Percentiles rank a stretch among this genome's conserved stretches.
Evolutionary conservation across 192 early-diverging fungal genomes (phyloP).

Genomic region (Mortierella antarctica): DNA sequence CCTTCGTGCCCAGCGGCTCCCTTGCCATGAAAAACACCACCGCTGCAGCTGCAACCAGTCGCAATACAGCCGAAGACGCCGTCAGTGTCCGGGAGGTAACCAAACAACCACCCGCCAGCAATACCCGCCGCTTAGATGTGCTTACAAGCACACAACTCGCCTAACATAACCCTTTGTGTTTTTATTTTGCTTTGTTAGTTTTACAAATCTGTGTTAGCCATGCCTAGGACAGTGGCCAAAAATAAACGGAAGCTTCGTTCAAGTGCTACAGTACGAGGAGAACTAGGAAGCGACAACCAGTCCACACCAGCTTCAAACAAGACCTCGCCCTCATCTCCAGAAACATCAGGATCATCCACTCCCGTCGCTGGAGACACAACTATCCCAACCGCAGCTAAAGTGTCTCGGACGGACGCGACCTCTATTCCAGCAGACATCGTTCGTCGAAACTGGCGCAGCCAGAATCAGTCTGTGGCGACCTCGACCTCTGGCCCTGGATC

Average conservation of each 20-base stretch:
- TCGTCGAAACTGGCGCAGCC: constrained; percentile 24
- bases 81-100: constrained; percentile 31
- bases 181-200: constrained; percentile 11
- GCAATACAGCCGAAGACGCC: constrained; percentile 11
- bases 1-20: constrained; percentile 37
- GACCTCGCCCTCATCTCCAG: neutral
- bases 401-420: too few relatives aligned
- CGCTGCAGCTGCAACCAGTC: neutral
- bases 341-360: neutral
- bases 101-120: neutral
- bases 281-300: neutral
- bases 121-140: neutral
- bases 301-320: neutral
- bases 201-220: constrained; percentile 32
- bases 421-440: constrained; percentile 6
- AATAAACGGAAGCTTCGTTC: neutral
- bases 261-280: too few relatives aligned
- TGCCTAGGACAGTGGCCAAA: constrained; percentile 13
- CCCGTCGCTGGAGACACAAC: too few relatives aligned
- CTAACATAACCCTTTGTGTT: too few relatives aligned
- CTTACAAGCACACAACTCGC: neutral
- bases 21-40: constrained; percentile 19
- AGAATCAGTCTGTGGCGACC: neutral
- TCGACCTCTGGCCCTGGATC: neutral
- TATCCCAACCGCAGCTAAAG: too few relatives aligned